Conservation (phyloP, 2,329 filamentous ascomycete species). For the Ampelomyces quisqualis region DNA sequence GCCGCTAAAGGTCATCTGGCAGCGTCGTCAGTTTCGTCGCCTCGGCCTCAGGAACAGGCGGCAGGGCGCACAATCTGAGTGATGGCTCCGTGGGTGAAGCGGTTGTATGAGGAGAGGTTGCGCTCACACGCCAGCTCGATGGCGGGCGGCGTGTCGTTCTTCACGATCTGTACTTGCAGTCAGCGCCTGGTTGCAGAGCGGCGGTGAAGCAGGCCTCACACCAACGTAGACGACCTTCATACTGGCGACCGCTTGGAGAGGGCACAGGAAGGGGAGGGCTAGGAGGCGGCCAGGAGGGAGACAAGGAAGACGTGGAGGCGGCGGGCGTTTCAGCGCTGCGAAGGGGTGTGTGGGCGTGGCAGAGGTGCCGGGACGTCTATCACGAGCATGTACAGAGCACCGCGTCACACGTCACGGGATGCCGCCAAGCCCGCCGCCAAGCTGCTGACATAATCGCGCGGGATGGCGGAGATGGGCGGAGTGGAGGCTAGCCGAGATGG, state of each 20-base stretch:
- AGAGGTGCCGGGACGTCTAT: too few relatives aligned
- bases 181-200: slow-evolving; percentile 3
- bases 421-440: too few relatives aligned
- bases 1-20: neutral
- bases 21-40: neutral
- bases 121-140: slow-evolving; percentile 75
- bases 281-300: neutral
- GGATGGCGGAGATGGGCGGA: too few relatives aligned
- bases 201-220: slow-evolving; percentile 55
- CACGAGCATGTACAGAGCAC: too few relatives aligned
- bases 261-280: neutral
- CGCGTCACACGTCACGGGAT: too few relatives aligned
- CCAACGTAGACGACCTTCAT: slow-evolving; percentile 91
- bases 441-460: too few relatives aligned
- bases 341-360: too few relatives aligned
- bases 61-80: neutral
- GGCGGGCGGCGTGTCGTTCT: slow-evolving; percentile 72
- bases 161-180: slow-evolving; percentile 84
- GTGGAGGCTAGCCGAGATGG: too few relatives aligned
- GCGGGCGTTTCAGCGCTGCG: too few relatives aligned
- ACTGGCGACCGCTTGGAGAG: slow-evolving; percentile 25
- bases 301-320: too few relatives aligned
- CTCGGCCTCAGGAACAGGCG: neutral
- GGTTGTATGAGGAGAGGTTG: too few relatives aligned
- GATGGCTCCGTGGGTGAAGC: neutral